Conservation (phyloP, 2,329 filamentous ascomycete genomes). For the Trichocomaceae sp. region DNA sequence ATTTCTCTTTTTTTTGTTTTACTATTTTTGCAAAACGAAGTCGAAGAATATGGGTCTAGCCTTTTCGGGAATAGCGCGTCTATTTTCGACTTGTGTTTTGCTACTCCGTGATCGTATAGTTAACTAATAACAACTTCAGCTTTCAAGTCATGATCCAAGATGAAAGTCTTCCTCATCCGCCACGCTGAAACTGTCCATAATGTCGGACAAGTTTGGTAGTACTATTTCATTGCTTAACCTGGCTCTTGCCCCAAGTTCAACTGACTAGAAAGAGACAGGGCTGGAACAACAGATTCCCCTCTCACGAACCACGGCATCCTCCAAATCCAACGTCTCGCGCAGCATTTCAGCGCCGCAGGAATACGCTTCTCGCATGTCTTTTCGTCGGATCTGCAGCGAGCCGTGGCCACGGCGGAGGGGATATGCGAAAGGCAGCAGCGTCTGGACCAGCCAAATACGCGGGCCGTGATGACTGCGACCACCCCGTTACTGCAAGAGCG, state of each 20-base stretch:
- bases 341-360: slow-evolving; percentile 57
- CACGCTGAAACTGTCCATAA: slow-evolving; percentile 92
- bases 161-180: slow-evolving; percentile 69
- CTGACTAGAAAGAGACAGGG: slow-evolving; percentile 42
- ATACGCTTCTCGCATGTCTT: slow-evolving; percentile 66
- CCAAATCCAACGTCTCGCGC: slow-evolving; percentile 66
- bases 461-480: background rate
- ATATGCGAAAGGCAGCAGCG: slow-evolving; percentile 17
- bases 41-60: background rate
- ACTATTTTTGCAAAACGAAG: background rate
- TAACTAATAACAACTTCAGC: too few species aligned
- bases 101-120: too few species aligned
- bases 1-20: too few species aligned
- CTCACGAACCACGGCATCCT: slow-evolving; percentile 76
- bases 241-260: background rate
- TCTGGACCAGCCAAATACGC: background rate
- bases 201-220: slow-evolving; percentile 68
- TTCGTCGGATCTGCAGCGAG: slow-evolving; percentile 70
- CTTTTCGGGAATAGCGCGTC: background rate
- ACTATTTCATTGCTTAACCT: slow-evolving; percentile 2
- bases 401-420: slow-evolving; percentile 45
- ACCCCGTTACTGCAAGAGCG: slow-evolving; percentile 31
- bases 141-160: too few species aligned
- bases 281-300: slow-evolving; percentile 71
- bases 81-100: background rate